A percentile compares a stretch with the other conserved stretches of the same genome.
Conservation (phyloP, 2,329 filamentous ascomycete species). For the Fusarium sp. region DNA sequence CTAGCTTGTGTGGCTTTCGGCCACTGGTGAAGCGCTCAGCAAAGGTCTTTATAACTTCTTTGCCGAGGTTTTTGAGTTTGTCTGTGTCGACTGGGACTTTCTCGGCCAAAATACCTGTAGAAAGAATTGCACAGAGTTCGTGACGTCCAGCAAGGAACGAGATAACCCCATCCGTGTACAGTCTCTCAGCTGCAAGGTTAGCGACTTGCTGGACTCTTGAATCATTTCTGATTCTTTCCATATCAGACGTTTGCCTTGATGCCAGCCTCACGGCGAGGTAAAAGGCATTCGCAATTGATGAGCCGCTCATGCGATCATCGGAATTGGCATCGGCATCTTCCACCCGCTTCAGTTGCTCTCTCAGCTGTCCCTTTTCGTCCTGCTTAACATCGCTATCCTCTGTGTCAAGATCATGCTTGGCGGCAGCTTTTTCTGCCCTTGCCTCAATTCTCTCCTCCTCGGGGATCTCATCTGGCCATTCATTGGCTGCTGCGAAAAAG, state of each 20-base stretch:
- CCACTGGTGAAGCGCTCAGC: constrained; percentile 25
- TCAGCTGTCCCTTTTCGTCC: constrained; percentile 4
- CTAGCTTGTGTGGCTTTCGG: constrained; percentile 8
- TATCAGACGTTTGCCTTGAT: constrained; percentile 10
- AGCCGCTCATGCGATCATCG: neutral
- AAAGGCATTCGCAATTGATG: constrained; percentile 15
- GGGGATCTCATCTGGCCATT: constrained; percentile 37
- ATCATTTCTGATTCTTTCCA: constrained; percentile 20
- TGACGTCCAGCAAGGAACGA: constrained; percentile 8
- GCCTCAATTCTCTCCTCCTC: constrained; percentile 7
- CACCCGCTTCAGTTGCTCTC: neutral
- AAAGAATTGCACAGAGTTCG: constrained; percentile 27
- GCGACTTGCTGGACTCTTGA: constrained; percentile 28
- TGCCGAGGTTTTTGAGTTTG: constrained; percentile 16
- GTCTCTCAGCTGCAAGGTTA: neutral
- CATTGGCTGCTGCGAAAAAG: constrained; percentile 31
- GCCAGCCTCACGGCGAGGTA: constrained; percentile 18
- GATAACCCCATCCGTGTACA: constrained; percentile 11
- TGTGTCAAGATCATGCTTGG: neutral
- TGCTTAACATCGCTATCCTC: neutral
- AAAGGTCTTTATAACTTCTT: constrained; percentile 26
- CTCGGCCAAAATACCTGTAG: constrained; percentile 26
- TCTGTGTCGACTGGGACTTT: constrained; percentile 24
- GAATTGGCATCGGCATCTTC: neutral
- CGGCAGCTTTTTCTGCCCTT: neutral